These are phyloP conservation scores for Penicillium glabrum DNA, from an alignment of 2,329 filamentous ascomycete genomes.

Conservation along the genomic window DNA sequence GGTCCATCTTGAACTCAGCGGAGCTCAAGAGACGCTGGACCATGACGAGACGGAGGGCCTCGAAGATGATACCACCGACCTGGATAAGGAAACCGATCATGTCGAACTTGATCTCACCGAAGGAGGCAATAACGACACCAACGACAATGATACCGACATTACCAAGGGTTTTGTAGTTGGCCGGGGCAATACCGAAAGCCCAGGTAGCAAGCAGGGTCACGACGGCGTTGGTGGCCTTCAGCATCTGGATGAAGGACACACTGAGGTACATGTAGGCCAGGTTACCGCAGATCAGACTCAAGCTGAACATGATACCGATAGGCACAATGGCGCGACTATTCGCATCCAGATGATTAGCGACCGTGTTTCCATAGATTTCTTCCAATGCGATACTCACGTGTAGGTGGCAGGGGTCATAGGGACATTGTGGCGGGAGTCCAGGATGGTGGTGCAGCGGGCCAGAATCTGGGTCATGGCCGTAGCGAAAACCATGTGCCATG, in stretches of 20 bases:
- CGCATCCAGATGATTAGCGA: not conserved
- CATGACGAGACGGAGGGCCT: slow-evolving; percentile 77
- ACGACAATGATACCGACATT: slow-evolving; percentile 93
- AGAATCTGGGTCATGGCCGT: slow-evolving; percentile 91
- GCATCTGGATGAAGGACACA: slow-evolving; percentile 98
- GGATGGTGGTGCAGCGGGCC: slow-evolving; percentile 80
- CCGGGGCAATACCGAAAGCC: slow-evolving; percentile 76
- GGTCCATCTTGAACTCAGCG: slow-evolving; percentile 80
- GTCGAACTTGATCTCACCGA: slow-evolving; percentile 90
- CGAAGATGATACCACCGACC: slow-evolving; percentile 71
- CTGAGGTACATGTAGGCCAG: slow-evolving; percentile 92
- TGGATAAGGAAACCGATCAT: slow-evolving; percentile 65
- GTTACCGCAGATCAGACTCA: slow-evolving; percentile 96
- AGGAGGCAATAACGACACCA: slow-evolving; percentile 88
- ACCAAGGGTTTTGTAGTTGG: slow-evolving; percentile 79
- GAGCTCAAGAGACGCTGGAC: slow-evolving; percentile 74
- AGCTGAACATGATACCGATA: slow-evolving; percentile 92
- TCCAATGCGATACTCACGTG: slow-evolving; percentile 43
- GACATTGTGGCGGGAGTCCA: slow-evolving; percentile 90
- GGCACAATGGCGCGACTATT: slow-evolving; percentile 76
- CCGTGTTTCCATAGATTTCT: not conserved
- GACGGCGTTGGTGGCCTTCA: slow-evolving; percentile 95
- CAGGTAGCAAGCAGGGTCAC: slow-evolving; percentile 87
- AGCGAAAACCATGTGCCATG: slow-evolving; percentile 91
- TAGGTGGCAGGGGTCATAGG: slow-evolving; percentile 95